Base-by-base conservation (phyloP, 2,329 filamentous ascomycete species). In the Trichoderma polysporum region DNA sequence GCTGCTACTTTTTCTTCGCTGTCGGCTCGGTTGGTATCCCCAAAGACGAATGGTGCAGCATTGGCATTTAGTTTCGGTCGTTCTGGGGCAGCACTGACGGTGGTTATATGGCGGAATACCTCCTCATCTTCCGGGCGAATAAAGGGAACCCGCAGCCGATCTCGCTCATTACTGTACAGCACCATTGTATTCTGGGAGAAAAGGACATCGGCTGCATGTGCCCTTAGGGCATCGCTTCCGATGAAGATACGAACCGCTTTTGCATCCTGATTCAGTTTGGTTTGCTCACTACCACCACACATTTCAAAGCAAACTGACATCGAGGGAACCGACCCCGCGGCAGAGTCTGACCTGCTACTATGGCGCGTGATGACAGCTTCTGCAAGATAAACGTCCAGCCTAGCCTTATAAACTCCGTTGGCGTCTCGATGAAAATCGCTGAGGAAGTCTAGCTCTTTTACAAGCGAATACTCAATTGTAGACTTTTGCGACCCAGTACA, bases 401-500 rank as follows among this genome's bases (percentile, higher is more conserved):
- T 91, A 70, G 97, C 89, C 67, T 86, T 89, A 70, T 87, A 85
- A 37, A 84, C 77, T 19, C 89, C 91, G 68, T 91, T 88, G 25
- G 89, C 83, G 67, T 88, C 86, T 47, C 87, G 84, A 68, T 88
- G 85, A 17, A 94, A 81, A 52, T 90, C 86, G 69, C 89, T 86
- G 69, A 85, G 77, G 37, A 97, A 82, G 35, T 90, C 90, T 29
- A 97, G 85, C 63, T 91, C 90, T 70, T 88, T 88, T 58, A 97
- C 81, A 61, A 97, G 84, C 6, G 88, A 86, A 71, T 87, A 85
- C 66, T 95, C 91, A 53, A 99, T 81, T n/a, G 88, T 89, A 1
- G 95, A 98, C 72, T 88, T 90, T 77, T 94, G 93, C 5, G 95
- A 97, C 1, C 94, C 95, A 2, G 92, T 94, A 78, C 95, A 98